Evolutionary conservation across 306 rosid species (phyloP).

Genomic region (Canavalia ensiformis): DNA sequence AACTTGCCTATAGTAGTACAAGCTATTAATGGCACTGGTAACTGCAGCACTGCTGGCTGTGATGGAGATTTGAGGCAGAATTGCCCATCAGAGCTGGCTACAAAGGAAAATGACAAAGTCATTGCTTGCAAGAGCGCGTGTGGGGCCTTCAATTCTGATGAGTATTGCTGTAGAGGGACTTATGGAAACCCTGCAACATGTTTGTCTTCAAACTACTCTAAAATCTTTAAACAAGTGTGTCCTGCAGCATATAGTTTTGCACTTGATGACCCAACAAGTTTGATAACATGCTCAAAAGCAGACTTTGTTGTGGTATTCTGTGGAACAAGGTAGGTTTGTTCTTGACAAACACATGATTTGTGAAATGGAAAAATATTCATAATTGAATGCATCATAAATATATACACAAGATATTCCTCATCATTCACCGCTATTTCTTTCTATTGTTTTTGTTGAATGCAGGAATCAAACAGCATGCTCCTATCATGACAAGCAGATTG

Average conservation of each 20-base stretch:
- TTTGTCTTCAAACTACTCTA: slow-evolving; percentile 64
- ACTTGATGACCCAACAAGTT: slow-evolving; percentile 61
- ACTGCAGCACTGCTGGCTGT: slow-evolving; percentile 68
- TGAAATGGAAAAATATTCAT: background rate
- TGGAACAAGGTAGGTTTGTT: slow-evolving; percentile 57
- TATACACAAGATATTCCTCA: background rate
- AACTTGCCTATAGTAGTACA: slow-evolving; percentile 65
- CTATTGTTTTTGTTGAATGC: slow-evolving; percentile 30
- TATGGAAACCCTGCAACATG: slow-evolving; percentile 58
- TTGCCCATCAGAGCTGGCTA: slow-evolving; percentile 58
- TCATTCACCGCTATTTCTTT: background rate
- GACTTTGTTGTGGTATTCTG: slow-evolving; percentile 64
- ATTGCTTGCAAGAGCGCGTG: slow-evolving; percentile 68
- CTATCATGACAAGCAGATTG: slow-evolving; percentile 54
- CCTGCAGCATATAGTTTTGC: slow-evolving; percentile 70
- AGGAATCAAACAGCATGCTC: slow-evolving; percentile 72
- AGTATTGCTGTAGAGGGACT: slow-evolving; percentile 72
- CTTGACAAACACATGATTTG: background rate
- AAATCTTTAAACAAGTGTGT: slow-evolving; percentile 64
- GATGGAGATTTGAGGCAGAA: slow-evolving; percentile 68
- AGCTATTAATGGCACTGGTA: slow-evolving; percentile 65
- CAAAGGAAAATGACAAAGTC: slow-evolving; percentile 53
- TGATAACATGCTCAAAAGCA: slow-evolving; percentile 64
- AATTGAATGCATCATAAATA: background rate
- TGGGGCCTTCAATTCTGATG: slow-evolving; percentile 59